Percentiles rank a stretch among this genome's conserved stretches.
Evolutionary conservation across 495 filamentous ascomycete species (phyloP).

Genomic region (Xylaria intraflava): DNA sequence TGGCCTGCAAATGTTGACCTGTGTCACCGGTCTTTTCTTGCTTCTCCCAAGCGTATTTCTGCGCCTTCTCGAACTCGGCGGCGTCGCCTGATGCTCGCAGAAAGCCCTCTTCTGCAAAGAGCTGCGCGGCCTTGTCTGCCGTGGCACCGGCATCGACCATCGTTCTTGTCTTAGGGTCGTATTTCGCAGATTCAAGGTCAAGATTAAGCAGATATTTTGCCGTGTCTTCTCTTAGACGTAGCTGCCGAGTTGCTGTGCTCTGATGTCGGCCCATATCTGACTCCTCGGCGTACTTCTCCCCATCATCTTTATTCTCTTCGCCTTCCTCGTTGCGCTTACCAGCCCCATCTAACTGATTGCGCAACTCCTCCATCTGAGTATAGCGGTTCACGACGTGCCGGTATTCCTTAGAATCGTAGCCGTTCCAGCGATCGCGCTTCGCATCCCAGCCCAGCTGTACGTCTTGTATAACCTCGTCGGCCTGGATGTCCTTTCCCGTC

Average conservation of each 20-base stretch:
- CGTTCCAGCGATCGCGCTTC: conserved; percentile 97
- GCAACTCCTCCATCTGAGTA: conserved; percentile 75
- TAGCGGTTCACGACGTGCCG: conserved; percentile 79
- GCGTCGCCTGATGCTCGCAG: conserved; percentile 87
- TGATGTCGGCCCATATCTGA: conserved; percentile 94
- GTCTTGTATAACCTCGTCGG: conserved; percentile 81
- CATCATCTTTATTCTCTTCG: conserved; percentile 50
- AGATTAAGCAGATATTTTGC: conserved; percentile 96
- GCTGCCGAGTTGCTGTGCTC: conserved; percentile 79
- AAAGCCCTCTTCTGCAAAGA: conserved; percentile 93
- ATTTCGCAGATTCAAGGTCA: conserved; percentile 93
- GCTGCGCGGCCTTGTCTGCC: conserved; percentile 70
- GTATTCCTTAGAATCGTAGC: conserved; percentile 87
- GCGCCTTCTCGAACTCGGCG: conserved; percentile 85
- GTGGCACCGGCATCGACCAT: conserved; percentile 89
- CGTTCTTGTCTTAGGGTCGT: conserved; percentile 92
- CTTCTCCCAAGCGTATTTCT: conserved; percentile 88
- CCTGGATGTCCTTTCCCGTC: conserved; percentile 88
- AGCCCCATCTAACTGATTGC: conserved; percentile 45
- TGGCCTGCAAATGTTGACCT: conserved; percentile 83
- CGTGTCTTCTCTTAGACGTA: conserved; percentile 91
- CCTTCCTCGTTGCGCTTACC: conserved; percentile 43
- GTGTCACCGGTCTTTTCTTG: conserved; percentile 74
- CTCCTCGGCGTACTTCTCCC: conserved; percentile 82
- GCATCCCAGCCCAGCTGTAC: conserved; percentile 91